Conservation (phyloP, 768 basidiomycete genomes). For the Fibroporia radiculosa region DNA sequence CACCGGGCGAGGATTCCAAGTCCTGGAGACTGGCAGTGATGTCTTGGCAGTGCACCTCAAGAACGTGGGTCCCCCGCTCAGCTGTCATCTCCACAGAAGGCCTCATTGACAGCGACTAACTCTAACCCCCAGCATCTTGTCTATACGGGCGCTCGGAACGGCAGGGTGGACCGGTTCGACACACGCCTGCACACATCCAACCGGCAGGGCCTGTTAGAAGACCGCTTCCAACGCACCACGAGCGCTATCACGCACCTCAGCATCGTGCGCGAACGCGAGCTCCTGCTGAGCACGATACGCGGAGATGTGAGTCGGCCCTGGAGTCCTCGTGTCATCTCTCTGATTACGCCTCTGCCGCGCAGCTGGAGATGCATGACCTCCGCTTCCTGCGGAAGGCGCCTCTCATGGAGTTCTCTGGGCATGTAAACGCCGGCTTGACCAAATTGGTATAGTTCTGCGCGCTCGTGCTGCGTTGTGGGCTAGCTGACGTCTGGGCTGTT, state of each 20-base stretch:
- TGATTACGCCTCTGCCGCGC: constrained; percentile 1
- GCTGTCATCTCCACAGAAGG: background rate
- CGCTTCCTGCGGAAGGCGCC: constrained; percentile 46
- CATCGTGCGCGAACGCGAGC: constrained; percentile 39
- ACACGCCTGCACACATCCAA: constrained; percentile 3
- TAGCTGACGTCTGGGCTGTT: background rate
- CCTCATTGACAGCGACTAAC: background rate
- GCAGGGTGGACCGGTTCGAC: constrained; percentile 12
- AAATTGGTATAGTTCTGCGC: constrained; percentile 37
- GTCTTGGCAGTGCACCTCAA: constrained; percentile 3
- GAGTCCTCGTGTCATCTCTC: background rate
- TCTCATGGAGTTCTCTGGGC: constrained; percentile 40
- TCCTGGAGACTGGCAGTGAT: constrained; percentile 2
- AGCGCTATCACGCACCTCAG: constrained; percentile 50
- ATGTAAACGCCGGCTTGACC: constrained; percentile 46
- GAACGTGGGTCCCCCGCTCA: constrained; percentile 2
- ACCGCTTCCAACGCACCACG: background rate
- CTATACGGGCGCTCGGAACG: constrained; percentile 13
- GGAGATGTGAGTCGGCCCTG: constrained; percentile 40
- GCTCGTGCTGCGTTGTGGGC: background rate
- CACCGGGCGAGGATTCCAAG: background rate
- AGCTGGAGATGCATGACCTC: constrained; percentile 60
- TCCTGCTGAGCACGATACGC: constrained; percentile 51
- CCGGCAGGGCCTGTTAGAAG: constrained; percentile 1
- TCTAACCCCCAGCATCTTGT: constrained; percentile 8